Conservation (phyloP, 1,284 basidiomycete genomes). For the Exobasidium rhododendri region DNA sequence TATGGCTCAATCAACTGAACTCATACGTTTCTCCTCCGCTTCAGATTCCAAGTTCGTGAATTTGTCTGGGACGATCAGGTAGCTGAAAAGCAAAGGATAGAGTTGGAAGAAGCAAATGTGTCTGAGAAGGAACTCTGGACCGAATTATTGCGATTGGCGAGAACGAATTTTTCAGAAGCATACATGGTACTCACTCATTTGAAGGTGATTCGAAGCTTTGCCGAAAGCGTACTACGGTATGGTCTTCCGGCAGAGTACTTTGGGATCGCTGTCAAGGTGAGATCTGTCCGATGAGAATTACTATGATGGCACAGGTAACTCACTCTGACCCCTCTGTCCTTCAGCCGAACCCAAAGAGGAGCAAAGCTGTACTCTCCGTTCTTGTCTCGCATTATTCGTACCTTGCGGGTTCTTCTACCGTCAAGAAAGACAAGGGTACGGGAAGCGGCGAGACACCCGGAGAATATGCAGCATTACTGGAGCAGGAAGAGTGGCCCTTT, state of each 20-base stretch:
- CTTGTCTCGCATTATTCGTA: constrained; percentile 77
- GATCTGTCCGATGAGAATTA: neutral
- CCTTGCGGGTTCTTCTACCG: constrained; percentile 61
- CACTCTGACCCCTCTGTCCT: neutral
- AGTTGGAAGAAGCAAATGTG: constrained; percentile 72
- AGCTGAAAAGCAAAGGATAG: constrained; percentile 76
- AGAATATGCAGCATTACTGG: constrained; percentile 47
- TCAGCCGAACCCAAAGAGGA: constrained; percentile 79
- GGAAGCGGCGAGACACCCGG: constrained; percentile 40
- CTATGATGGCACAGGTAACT: neutral
- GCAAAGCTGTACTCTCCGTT: constrained; percentile 69
- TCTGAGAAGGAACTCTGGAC: constrained; percentile 99
- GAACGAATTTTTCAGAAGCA: constrained; percentile 95
- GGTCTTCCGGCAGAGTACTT: constrained; percentile 90
- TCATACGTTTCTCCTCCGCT: constrained; percentile 53
- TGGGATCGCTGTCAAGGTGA: constrained; percentile 75
- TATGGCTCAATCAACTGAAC: no score
- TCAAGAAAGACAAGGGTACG: constrained; percentile 17
- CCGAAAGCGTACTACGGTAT: constrained; percentile 92
- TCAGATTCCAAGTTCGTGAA: constrained; percentile 77
- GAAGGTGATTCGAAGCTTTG: constrained; percentile 84
- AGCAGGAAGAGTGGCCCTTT: constrained; percentile 50
- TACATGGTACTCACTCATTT: constrained; percentile 92
- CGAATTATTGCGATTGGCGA: constrained; percentile 83
- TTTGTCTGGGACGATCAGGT: constrained; percentile 87